phyloP scores from a whole-genome alignment of 768 basidiomycete species.

The Auriculariales sp. region DNA sequence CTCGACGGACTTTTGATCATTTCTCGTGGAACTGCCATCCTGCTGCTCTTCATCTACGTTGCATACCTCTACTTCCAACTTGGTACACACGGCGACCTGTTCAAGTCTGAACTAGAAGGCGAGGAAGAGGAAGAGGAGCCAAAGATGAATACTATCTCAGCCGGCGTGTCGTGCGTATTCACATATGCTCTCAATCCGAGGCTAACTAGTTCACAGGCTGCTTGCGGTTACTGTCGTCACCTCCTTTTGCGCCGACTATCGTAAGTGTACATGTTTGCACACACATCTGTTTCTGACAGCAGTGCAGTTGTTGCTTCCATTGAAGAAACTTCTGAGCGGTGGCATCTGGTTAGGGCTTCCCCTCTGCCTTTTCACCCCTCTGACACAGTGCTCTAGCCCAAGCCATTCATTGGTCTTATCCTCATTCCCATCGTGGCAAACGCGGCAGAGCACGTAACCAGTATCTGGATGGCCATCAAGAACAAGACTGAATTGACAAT shows the following conservation, averaged over 20 bases:
- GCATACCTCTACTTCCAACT: constrained; percentile 69
- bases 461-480: constrained; percentile 6
- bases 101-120: constrained; percentile 25
- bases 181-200: not conserved
- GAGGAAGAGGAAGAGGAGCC: constrained; percentile 29
- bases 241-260: constrained; percentile 78
- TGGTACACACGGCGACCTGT: constrained; percentile 50
- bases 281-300: not conserved
- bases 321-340: constrained; percentile 75
- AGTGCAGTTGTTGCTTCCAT: constrained; percentile 72
- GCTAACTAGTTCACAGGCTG: constrained; percentile 27
- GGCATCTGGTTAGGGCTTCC: constrained; percentile 12
- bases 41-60: constrained; percentile 60
- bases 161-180: constrained; percentile 31
- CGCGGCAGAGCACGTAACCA: constrained; percentile 63
- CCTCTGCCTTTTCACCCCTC: no score
- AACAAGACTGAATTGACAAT: constrained; percentile 61
- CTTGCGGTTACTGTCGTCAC: constrained; percentile 66
- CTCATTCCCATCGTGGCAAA: constrained; percentile 79
- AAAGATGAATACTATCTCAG: constrained; percentile 59
- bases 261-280: constrained; percentile 27
- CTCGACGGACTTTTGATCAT: constrained; percentile 51
- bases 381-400: constrained; percentile 19
- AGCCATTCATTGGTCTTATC: constrained; percentile 75
- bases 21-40: constrained; percentile 66